Evolutionary conservation across 495 filamentous ascomycete genomes (phyloP), one percentile per base, ranked within the genome.

Genomic region (Aspergillus leporis): DNA sequence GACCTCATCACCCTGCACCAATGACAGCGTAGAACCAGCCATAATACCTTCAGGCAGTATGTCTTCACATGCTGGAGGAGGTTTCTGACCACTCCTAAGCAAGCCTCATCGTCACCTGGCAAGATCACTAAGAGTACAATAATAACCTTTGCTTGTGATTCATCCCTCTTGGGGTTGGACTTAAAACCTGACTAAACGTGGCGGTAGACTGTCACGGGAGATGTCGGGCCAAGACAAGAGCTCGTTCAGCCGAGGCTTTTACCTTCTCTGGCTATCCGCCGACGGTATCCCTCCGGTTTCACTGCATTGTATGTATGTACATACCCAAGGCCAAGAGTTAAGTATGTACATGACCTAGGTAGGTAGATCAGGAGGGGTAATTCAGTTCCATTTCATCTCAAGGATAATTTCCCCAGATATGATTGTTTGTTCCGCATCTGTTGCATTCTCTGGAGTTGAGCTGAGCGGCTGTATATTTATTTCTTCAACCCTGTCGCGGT

Each of bases 221-320:
- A 65, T 63, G 56, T 63, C 70, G 68, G 68, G 52, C 63, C 61
- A 63, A 47, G 68, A 45, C 55, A 8, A 51, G 49, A 56, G 54
- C 61, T 69, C 57, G 61, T 19, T 63, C 64, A 69, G 67, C 71
- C 71, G 71, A 74, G 71, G 71, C 67, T 30, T 32, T 61, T 41
- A 9, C 51, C 41, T 45, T 19, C 13, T 48, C 34, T 40, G 53
- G 5, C 4, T 41, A n/a, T 45, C n/a, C 14, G 5, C 16, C 34
- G 18, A 22, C 50, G 12, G 25, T 21, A 3, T 5, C 13, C 25
- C 53, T 16, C 9, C 23, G 40, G 22, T 32, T n/a, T 7, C 38
- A 9, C 38, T 16, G 38, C 12, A 4, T 4, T 43, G n/a, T 9
- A 43, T 7, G n/a, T 13, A 5, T 9, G 31, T 10, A 32, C 31